Conservation (phyloP, 495 filamentous ascomycete genomes). For the Talaromyces wortmannii region DNA sequence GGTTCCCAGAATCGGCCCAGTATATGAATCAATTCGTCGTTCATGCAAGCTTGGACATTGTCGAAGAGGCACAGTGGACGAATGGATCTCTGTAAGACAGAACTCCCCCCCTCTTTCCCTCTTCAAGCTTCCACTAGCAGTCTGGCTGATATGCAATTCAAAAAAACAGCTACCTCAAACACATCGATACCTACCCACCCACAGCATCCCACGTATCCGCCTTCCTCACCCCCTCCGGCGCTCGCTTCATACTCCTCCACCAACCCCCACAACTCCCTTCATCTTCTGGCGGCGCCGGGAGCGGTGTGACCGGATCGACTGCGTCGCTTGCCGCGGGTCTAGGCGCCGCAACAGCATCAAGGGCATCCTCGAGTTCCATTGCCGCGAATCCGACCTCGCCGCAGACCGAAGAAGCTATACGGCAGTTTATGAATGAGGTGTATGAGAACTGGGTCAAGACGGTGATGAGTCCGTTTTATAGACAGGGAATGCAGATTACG, state of each 20-base stretch:
- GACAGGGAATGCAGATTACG: constrained; percentile 69
- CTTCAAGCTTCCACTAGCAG: neutral
- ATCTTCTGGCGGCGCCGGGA: constrained; percentile 14
- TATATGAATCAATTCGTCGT: constrained; percentile 97
- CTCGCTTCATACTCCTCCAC: constrained; percentile 83
- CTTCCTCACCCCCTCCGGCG: constrained; percentile 70
- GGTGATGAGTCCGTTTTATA: constrained; percentile 95
- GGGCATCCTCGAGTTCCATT: constrained; percentile 55
- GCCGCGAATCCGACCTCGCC: constrained; percentile 76
- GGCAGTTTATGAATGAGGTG: constrained; percentile 87
- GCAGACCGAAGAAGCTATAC: constrained; percentile 89
- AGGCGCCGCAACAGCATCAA: constrained; percentile 24
- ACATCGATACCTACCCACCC: constrained; percentile 81
- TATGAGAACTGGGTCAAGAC: constrained; percentile 95
- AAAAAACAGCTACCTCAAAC: constrained; percentile 89
- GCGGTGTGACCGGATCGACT: constrained; percentile 1
- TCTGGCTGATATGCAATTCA: constrained; percentile 6
- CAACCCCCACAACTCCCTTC: constrained; percentile 52
- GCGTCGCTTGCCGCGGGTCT: constrained; percentile 13
- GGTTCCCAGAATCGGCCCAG: constrained; percentile 74
- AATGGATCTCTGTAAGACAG: constrained; percentile 61
- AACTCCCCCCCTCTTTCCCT: constrained; percentile 2
- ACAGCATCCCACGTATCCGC: constrained; percentile 78
- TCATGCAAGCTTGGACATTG: constrained; percentile 84
- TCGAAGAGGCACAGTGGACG: constrained; percentile 92